phyloP scores from a whole-genome alignment of 176 grass and related monocot genomes.

The Juncus inflexus region DNA sequence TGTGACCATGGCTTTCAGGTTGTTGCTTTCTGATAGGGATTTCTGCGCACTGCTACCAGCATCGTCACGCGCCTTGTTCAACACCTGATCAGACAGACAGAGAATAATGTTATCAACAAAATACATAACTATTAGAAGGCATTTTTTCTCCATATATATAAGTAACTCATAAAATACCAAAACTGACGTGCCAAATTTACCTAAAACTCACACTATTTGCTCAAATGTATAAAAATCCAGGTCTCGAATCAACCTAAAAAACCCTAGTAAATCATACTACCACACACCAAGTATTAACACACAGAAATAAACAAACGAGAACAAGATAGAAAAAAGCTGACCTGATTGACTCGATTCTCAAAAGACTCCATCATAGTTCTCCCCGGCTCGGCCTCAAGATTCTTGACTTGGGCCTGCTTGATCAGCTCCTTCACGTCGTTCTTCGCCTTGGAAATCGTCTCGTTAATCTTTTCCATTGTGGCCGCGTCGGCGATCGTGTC shows the following conservation, averaged over 20 bases:
- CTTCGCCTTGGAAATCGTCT: conserved; percentile 78
- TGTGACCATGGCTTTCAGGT: conserved; percentile 98
- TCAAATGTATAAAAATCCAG: no score
- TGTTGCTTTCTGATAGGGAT: conserved; percentile 97
- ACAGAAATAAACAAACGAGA: no score
- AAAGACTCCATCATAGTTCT: conserved; percentile 97
- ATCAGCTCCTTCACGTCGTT: conserved; percentile 94
- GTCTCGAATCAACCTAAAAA: no score
- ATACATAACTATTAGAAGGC: no score
- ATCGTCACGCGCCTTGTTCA: conserved; percentile 99
- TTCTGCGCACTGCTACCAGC: conserved; percentile 95
- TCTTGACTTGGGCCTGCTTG: conserved; percentile 58
- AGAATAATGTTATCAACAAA: no score
- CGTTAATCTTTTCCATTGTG: conserved; percentile 90
- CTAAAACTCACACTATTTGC: no score
- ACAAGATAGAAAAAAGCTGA: no score
- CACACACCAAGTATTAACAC: no score
- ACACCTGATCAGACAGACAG: conserved; percentile 47
- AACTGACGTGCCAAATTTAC: no score
- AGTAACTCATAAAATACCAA: no score
- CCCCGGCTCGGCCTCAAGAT: conserved; percentile 85
- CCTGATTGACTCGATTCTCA: conserved; percentile 97
- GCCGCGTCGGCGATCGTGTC: conserved; percentile 95
- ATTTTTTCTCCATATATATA: no score
- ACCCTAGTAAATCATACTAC: no score